A percentile compares a stretch with the other conserved stretches of the same genome.
phyloP scores from a whole-genome alignment of 306 rosid species.

The Rosa persica region DNA sequence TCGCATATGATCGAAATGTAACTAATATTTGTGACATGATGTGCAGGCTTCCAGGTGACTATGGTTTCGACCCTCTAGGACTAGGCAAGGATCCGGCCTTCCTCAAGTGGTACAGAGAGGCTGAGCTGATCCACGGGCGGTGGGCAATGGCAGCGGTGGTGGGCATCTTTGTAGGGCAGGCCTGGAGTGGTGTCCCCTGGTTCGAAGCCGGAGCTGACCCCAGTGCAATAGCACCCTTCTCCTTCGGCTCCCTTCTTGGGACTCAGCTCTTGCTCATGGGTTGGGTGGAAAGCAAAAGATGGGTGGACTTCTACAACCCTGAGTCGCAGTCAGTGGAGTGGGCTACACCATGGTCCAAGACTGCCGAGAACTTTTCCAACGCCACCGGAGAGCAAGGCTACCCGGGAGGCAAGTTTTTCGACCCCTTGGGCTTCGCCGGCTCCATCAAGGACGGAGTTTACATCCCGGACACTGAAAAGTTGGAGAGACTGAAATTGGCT shows the following conservation, averaged over 20 bases:
- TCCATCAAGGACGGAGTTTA: constrained; percentile 58
- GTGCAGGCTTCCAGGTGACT: constrained; percentile 92
- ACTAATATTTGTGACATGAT: not conserved
- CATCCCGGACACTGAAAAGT: constrained; percentile 61
- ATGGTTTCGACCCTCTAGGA: constrained; percentile 92
- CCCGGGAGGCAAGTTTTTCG: constrained; percentile 96
- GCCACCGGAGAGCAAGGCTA: constrained; percentile 93
- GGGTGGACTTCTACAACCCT: constrained; percentile 99
- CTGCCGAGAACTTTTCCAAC: constrained; percentile 82
- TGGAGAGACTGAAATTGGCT: constrained; percentile 85
- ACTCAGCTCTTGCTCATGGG: constrained; percentile 96
- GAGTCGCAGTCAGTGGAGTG: constrained; percentile 93
- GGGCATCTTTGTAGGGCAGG: constrained; percentile 93
- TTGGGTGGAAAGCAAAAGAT: constrained; percentile 96
- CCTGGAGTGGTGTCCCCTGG: constrained; percentile 99
- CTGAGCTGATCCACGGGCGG: constrained; percentile 96
- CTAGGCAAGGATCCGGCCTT: constrained; percentile 91
- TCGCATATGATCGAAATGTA: not conserved
- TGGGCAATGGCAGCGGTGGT: constrained; percentile 98
- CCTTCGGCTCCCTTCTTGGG: constrained; percentile 85
- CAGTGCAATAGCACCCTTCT: constrained; percentile 87
- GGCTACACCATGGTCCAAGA: constrained; percentile 99
- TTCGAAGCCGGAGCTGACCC: constrained; percentile 96
- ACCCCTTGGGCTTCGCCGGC: constrained; percentile 78
- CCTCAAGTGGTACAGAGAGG: constrained; percentile 98